Percentiles rank a stretch among this genome's conserved stretches.
phyloP scores from a whole-genome alignment of 371 early-diverging fungal species.

The Parasitella parasitica region DNA sequence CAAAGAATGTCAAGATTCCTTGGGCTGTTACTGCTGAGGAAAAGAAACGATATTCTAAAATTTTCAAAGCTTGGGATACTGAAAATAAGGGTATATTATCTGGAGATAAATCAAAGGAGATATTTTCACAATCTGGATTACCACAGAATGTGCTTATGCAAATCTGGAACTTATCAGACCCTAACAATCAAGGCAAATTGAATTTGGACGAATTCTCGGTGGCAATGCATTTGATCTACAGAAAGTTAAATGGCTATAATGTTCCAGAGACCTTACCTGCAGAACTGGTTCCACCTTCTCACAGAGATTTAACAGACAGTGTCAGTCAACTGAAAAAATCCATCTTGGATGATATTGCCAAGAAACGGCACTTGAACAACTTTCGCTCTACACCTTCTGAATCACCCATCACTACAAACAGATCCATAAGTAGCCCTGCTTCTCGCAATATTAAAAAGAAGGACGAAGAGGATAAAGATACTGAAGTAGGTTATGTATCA shows the following conservation, averaged over 20 bases:
- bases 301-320: conserved; percentile 61
- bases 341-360: conserved; percentile 50
- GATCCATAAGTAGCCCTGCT: conserved; percentile 28
- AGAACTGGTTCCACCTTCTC: conserved; percentile 81
- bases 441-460: conserved; percentile 9
- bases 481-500: conserved; percentile 59
- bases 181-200: conserved; percentile 82
- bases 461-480: conserved; percentile 23
- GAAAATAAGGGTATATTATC: conserved; percentile 73
- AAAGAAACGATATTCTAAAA: conserved; percentile 75
- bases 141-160: conserved; percentile 75
- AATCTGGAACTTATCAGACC: conserved; percentile 88
- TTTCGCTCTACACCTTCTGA: conserved; percentile 39
- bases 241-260: conserved; percentile 75
- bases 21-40: conserved; percentile 86
- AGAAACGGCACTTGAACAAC: conserved; percentile 38
- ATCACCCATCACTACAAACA: neutral
- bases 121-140: conserved; percentile 87
- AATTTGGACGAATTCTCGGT: conserved; percentile 92
- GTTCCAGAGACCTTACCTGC: conserved; percentile 79
- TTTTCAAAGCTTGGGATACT: conserved; percentile 89
- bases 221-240: conserved; percentile 90
- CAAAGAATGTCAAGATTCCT: conserved; percentile 43
- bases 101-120: conserved; percentile 80
- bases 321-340: conserved; percentile 56